Evolutionary conservation across 2,329 filamentous ascomycete genomes (phyloP).

Genomic region (Colletotrichum aenigma): DNA sequence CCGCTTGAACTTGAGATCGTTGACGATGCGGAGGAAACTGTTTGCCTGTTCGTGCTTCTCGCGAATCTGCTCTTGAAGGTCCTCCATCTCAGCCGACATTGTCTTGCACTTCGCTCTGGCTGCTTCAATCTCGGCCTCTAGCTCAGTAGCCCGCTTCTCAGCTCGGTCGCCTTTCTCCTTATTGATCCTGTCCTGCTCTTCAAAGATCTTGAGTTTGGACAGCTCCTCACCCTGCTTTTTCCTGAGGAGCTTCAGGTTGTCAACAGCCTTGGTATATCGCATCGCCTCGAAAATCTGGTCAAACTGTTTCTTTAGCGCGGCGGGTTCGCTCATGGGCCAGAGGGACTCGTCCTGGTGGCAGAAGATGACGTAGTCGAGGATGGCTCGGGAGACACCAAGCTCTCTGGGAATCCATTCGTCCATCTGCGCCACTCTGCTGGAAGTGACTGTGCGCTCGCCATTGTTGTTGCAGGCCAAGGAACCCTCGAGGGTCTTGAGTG

Average conservation of each 20-base stretch:
- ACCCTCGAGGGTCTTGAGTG: conserved; percentile 85
- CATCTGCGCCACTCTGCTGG: conserved; percentile 80
- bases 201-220: conserved; percentile 72
- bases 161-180: conserved; percentile 83
- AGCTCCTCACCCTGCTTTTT: conserved; percentile 85
- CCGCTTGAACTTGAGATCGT: conserved; percentile 76
- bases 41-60: conserved; percentile 76
- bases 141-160: conserved; percentile 66
- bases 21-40: conserved; percentile 75
- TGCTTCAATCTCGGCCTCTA: conserved; percentile 70
- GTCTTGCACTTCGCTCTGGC: conserved; percentile 63
- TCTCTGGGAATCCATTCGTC: conserved; percentile 84
- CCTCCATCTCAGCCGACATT: conserved; percentile 64
- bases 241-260: conserved; percentile 85
- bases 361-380: conserved; percentile 95
- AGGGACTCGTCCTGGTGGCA: conserved; percentile 98
- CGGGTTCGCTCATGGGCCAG: conserved; percentile 93
- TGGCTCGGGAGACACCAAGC: conserved; percentile 86
- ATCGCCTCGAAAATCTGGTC: conserved; percentile 97
- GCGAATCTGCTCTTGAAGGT: conserved; percentile 60
- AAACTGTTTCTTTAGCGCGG: conserved; percentile 87
- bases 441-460: conserved; percentile 80
- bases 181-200: conserved; percentile 78
- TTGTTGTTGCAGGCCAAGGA: conserved; percentile 76
- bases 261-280: conserved; percentile 97